These are phyloP conservation scores for Kodamaea fungicola DNA, from an alignment of 1,139 yeast species.

Conservation along the genomic window DNA sequence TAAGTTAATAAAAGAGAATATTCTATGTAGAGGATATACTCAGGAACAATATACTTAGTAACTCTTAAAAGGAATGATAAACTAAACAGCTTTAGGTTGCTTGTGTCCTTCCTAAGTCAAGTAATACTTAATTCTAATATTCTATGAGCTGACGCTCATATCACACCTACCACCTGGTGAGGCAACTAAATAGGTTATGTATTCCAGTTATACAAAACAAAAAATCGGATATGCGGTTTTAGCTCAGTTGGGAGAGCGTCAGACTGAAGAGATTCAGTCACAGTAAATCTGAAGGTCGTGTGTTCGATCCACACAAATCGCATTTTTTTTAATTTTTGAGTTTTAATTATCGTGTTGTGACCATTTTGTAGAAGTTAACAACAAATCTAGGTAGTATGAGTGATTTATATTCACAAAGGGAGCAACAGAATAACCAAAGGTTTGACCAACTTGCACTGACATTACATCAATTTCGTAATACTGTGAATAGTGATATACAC, in stretches of 20 bases:
- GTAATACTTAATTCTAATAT: too few species aligned
- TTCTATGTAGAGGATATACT: too few species aligned
- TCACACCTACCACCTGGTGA: too few species aligned
- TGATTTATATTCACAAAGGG: constrained; percentile 42
- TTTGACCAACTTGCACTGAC: constrained; percentile 46
- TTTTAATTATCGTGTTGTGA: not conserved
- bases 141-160: too few species aligned
- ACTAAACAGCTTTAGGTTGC: too few species aligned
- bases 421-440: constrained; percentile 42
- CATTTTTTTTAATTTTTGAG: constrained; percentile 1
- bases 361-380: not conserved
- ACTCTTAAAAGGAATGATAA: too few species aligned
- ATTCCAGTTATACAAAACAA: too few species aligned
- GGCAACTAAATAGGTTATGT: too few species aligned
- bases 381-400: constrained; percentile 20
- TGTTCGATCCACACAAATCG: constrained; percentile 1
- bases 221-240: constrained; percentile 5
- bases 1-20: too few species aligned
- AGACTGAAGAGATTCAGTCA: constrained; percentile 30
- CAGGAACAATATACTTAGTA: too few species aligned
- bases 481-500: constrained; percentile 44
- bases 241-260: constrained; percentile 31
- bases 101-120: too few species aligned
- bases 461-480: constrained; percentile 41
- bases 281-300: constrained; percentile 23